Evolutionary conservation across 176 grass and related monocot species (phyloP).

Genomic region (Aegilops longissima): DNA sequence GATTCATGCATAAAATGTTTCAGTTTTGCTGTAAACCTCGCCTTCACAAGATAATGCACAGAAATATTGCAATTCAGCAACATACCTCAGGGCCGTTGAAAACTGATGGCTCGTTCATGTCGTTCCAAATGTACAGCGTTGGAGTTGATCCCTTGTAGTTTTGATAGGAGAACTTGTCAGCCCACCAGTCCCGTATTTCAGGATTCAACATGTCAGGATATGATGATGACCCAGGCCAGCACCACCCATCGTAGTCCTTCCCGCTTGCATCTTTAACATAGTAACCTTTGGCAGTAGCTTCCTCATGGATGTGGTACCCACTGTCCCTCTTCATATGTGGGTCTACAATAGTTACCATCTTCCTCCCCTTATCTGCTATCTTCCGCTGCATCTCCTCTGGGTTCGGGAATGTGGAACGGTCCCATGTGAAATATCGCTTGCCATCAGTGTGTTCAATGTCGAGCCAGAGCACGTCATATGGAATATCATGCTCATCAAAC

Average conservation of each 20-base stretch:
- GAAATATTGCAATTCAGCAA: background rate
- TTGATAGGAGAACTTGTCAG: conserved; percentile 73
- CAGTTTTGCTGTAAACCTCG: background rate
- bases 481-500: conserved; percentile 93
- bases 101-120: conserved; percentile 98
- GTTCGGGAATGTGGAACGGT: conserved; percentile 62
- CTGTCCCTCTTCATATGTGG: conserved; percentile 91
- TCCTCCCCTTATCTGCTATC: conserved; percentile 76
- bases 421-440: conserved; percentile 95
- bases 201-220: conserved; percentile 93
- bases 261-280: conserved; percentile 87
- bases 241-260: conserved; percentile 89
- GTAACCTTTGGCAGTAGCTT: conserved; percentile 82
- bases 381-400: conserved; percentile 81
- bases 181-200: conserved; percentile 93
- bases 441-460: conserved; percentile 97
- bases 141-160: conserved; percentile 90
- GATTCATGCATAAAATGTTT: background rate
- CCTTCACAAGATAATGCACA: background rate
- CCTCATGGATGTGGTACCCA: conserved; percentile 66
- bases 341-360: conserved; percentile 95
- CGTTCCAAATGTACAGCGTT: conserved; percentile 88
- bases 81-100: conserved; percentile 98
- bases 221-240: conserved; percentile 90
- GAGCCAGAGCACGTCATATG: conserved; percentile 95